A percentile compares a stretch with the other conserved stretches of the same genome.
These are phyloP conservation scores for Aspergillus sp. DNA, from an alignment of 2,329 filamentous ascomycete genomes.

Conservation along the genomic window DNA sequence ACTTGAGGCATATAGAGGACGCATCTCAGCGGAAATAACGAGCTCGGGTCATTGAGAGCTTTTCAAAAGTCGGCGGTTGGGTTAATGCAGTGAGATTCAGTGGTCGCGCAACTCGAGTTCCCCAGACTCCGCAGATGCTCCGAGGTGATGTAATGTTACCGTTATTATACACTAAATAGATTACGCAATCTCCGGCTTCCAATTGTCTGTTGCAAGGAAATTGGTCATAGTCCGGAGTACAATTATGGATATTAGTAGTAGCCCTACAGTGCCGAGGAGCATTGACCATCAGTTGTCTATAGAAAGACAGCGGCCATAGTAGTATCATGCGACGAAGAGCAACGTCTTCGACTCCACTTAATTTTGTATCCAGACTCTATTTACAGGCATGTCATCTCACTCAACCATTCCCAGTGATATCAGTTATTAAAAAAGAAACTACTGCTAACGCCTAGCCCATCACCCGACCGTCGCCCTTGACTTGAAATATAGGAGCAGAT, in stretches of 20 bases:
- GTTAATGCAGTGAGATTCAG: background rate
- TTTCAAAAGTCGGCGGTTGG: background rate
- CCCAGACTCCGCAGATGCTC: background rate
- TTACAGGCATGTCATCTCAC: conserved; percentile 21
- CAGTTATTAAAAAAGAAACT: conserved; percentile 10
- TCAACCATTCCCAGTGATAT: conserved; percentile 17
- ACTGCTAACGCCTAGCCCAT: conserved; percentile 24
- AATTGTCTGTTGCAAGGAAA: background rate
- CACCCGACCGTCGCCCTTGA: conserved; percentile 20
- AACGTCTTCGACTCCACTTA: conserved; percentile 4
- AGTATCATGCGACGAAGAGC: background rate
- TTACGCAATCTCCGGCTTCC: background rate
- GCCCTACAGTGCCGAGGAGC: background rate
- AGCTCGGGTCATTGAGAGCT: conserved; percentile 4
- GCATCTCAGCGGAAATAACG: conserved; percentile 27
- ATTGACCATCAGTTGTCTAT: too few species aligned
- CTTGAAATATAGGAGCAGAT: conserved; percentile 14
- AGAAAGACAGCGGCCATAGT: background rate
- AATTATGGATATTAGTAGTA: too few species aligned
- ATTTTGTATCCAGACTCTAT: conserved; percentile 24
- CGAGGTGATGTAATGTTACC: background rate
- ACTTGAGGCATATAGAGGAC: conserved; percentile 23
- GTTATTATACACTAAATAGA: background rate
- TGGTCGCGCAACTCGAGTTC: background rate
- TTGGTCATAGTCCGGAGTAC: too few species aligned